These are phyloP conservation scores for Santalum album DNA, from an alignment of 164 flowering plant genomes.

Conservation along the genomic window DNA sequence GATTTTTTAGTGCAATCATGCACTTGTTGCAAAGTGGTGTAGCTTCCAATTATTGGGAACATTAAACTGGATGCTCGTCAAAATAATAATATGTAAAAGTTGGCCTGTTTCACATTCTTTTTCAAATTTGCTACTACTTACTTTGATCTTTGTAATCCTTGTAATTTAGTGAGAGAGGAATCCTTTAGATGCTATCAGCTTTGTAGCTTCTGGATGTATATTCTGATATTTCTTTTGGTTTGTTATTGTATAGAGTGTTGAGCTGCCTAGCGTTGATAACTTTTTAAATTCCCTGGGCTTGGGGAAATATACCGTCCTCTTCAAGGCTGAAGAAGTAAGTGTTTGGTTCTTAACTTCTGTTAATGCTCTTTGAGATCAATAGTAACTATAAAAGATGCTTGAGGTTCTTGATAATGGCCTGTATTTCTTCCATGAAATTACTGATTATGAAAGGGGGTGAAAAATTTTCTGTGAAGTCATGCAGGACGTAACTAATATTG, in stretches of 20 bases:
- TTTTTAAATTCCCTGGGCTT: slow-evolving; percentile 59
- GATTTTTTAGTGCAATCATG: too few species aligned
- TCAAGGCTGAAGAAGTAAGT: slow-evolving; percentile 86
- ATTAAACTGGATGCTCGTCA: too few species aligned
- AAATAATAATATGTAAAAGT: neutral
- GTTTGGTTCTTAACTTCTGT: too few species aligned
- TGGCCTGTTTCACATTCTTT: neutral
- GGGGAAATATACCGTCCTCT: slow-evolving; percentile 53
- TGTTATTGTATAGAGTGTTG: slow-evolving; percentile 39
- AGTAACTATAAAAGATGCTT: too few species aligned
- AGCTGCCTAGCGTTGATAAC: slow-evolving; percentile 50
- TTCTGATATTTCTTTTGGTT: neutral
- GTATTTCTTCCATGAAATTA: neutral
- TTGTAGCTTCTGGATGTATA: neutral
- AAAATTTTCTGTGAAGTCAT: neutral
- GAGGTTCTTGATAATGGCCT: too few species aligned
- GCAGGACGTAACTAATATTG: too few species aligned
- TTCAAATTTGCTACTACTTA: neutral
- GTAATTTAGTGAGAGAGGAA: neutral
- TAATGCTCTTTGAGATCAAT: too few species aligned
- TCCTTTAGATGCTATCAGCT: neutral
- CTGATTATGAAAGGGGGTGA: neutral
- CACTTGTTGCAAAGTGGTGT: too few species aligned
- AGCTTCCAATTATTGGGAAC: too few species aligned
- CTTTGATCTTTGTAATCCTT: neutral